These are phyloP conservation scores for Cyberlindnera petersonii DNA, from an alignment of 805 yeast genomes.

Conservation along the genomic window DNA sequence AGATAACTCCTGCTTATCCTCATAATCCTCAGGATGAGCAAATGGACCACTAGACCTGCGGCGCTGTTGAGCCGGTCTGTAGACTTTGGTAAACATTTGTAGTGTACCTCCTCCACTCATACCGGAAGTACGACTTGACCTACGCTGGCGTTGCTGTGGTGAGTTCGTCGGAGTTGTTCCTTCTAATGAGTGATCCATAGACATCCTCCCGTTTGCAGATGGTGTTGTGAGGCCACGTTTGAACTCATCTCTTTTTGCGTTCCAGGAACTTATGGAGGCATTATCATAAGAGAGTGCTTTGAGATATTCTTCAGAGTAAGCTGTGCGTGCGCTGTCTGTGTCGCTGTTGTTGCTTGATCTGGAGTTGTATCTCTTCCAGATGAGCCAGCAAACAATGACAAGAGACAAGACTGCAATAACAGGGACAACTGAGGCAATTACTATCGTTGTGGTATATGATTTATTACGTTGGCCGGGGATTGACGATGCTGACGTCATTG, in stretches of 20 bases:
- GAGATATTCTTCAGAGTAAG: constrained; percentile 16
- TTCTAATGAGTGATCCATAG: constrained; percentile 2
- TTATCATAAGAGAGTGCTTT: constrained; percentile 23
- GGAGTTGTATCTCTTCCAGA: constrained; percentile 14
- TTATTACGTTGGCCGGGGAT: neutral
- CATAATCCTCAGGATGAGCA: constrained; percentile 26
- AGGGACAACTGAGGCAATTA: constrained; percentile 27
- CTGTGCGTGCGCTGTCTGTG: constrained; percentile 2
- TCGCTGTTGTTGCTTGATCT: constrained; percentile 10
- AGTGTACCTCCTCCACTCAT: constrained; percentile 4
- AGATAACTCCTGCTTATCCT: constrained; percentile 19
- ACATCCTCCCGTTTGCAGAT: constrained; percentile 2
- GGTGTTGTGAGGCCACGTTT: constrained; percentile 7
- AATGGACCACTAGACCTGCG: constrained; percentile 14
- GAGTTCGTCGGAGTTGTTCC: constrained; percentile 3
- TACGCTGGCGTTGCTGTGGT: constrained; percentile 2
- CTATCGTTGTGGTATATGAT: constrained; percentile 5
- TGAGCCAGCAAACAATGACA: constrained; percentile 1
- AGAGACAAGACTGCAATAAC: constrained; percentile 19
- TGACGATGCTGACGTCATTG: neutral
- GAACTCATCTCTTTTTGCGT: constrained; percentile 22
- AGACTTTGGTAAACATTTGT: constrained; percentile 3
- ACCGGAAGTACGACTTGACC: neutral
- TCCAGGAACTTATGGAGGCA: constrained; percentile 26
- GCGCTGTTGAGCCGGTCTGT: constrained; percentile 1